Evolutionary conservation across 2,329 filamentous ascomycete genomes (phyloP).

Genomic region (Phialocephala subalpina): DNA sequence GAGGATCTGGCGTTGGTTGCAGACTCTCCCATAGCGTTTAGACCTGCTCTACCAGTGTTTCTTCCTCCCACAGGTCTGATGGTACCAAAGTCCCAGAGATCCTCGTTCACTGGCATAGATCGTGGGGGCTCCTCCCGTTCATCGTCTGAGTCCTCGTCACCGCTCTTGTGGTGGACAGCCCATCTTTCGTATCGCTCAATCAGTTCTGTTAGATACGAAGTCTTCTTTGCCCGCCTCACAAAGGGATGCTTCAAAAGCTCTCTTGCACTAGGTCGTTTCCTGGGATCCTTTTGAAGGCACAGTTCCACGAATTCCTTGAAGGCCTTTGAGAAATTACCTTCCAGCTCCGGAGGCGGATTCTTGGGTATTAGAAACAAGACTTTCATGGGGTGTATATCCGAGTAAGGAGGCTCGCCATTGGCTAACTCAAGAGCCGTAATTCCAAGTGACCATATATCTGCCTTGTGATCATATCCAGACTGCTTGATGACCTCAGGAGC

Average conservation of each 20-base stretch:
- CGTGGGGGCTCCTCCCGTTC: constrained; percentile 53
- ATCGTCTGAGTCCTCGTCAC: constrained; percentile 70
- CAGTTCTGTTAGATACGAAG: constrained; percentile 93
- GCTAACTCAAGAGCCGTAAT: constrained; percentile 94
- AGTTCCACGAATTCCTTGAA: constrained; percentile 88
- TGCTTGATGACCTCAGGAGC: constrained; percentile 98
- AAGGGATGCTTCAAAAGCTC: constrained; percentile 92
- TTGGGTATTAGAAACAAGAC: constrained; percentile 96
- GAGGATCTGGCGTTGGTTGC: constrained; percentile 78
- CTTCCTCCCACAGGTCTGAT: constrained; percentile 80
- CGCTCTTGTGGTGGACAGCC: constrained; percentile 80
- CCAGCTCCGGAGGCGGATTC: constrained; percentile 83
- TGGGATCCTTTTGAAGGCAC: constrained; percentile 88
- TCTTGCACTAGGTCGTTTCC: constrained; percentile 84
- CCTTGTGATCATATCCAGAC: constrained; percentile 96
- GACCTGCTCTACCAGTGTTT: constrained; percentile 65
- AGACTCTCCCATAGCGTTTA: constrained; percentile 80
- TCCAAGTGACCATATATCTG: constrained; percentile 96
- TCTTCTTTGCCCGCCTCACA: constrained; percentile 90
- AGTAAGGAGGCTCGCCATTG: constrained; percentile 91
- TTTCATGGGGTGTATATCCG: constrained; percentile 98
- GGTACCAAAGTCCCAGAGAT: constrained; percentile 98
- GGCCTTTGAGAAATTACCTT: constrained; percentile 81
- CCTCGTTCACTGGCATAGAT: constrained; percentile 70
- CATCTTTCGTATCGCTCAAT: constrained; percentile 92